phyloP scores from a whole-genome alignment of 2,329 filamentous ascomycete species.

The Sclerotinia nivalis region DNA sequence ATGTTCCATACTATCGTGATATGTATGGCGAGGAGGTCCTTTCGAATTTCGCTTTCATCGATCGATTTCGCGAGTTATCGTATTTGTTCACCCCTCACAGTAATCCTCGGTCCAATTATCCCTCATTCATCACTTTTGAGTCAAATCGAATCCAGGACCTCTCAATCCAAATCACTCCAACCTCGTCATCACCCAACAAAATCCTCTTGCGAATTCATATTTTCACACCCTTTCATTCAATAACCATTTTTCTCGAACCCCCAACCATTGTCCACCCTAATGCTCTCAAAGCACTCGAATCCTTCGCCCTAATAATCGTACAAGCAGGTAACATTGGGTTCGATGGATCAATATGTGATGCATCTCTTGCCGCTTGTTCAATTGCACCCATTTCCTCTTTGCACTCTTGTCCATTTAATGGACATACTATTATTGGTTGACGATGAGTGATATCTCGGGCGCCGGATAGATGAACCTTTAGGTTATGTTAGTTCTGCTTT shows the following conservation, averaged over 20 bases:
- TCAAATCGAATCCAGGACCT: background rate
- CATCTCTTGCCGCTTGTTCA: slow-evolving; percentile 91
- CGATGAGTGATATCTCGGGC: slow-evolving; percentile 85
- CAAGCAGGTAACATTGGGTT: slow-evolving; percentile 90
- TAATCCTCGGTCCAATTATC: background rate
- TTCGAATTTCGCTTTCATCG: background rate
- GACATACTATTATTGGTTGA: slow-evolving; percentile 94
- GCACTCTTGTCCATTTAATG: slow-evolving; percentile 90
- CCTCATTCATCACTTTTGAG: background rate
- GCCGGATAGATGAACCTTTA: slow-evolving; percentile 80
- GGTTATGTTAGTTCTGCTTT: slow-evolving; percentile 25
- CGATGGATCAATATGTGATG: slow-evolving; percentile 81
- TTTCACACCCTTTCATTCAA: slow-evolving; percentile 51
- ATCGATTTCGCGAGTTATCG: background rate
- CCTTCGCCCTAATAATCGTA: slow-evolving; percentile 76
- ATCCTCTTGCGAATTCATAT: background rate
- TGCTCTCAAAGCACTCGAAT: slow-evolving; percentile 64
- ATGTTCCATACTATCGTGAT: background rate
- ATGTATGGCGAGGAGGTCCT: background rate
- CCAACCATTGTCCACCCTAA: slow-evolving; percentile 64
- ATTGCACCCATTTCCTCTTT: slow-evolving; percentile 99
- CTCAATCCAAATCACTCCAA: background rate
- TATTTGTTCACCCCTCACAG: background rate
- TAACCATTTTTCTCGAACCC: slow-evolving; percentile 65
- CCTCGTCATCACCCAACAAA: background rate